Conservation (phyloP, 192 early-diverging fungal species). For the Mortierella claussenii region DNA sequence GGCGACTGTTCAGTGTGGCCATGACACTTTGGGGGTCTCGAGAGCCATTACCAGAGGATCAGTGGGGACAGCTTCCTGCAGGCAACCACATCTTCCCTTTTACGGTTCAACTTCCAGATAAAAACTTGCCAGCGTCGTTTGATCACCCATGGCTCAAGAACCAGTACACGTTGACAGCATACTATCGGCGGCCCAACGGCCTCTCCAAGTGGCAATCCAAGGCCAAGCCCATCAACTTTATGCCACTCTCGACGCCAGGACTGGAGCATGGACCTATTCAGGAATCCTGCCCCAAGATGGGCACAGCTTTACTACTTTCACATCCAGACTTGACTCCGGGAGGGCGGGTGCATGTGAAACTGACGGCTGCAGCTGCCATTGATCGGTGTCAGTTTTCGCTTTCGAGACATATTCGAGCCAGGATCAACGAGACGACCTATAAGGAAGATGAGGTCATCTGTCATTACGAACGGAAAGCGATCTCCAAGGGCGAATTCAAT, state of each 20-base stretch:
- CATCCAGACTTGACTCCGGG: conserved; percentile 45
- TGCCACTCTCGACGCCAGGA: conserved; percentile 47
- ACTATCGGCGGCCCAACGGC: conserved; percentile 50
- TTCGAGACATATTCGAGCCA: conserved; percentile 44
- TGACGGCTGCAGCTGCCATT: conserved; percentile 46
- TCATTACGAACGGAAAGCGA: conserved; percentile 50
- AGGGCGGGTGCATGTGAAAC: conserved; percentile 40
- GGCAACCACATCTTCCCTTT: conserved; percentile 54
- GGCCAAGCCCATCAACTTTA: conserved; percentile 50
- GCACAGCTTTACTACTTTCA: conserved; percentile 37
- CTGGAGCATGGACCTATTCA: conserved; percentile 49
- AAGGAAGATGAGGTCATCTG: conserved; percentile 51
- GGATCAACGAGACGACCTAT: conserved; percentile 48
- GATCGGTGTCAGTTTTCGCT: conserved; percentile 49
- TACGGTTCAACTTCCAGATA: conserved; percentile 50
- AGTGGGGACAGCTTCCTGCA: conserved; percentile 42
- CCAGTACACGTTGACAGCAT: conserved; percentile 48
- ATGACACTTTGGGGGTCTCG: conserved; percentile 52
- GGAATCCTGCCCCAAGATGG: conserved; percentile 51
- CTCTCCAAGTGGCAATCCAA: conserved; percentile 53
- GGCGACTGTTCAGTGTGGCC: conserved; percentile 49
- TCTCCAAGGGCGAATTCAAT: conserved; percentile 42
- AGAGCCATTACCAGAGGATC: conserved; percentile 35
- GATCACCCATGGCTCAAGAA: conserved; percentile 56
- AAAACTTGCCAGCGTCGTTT: conserved; percentile 52